These are phyloP conservation scores for Coprinopsis sp. DNA, from an alignment of 768 basidiomycete genomes.

Conservation along the genomic window DNA sequence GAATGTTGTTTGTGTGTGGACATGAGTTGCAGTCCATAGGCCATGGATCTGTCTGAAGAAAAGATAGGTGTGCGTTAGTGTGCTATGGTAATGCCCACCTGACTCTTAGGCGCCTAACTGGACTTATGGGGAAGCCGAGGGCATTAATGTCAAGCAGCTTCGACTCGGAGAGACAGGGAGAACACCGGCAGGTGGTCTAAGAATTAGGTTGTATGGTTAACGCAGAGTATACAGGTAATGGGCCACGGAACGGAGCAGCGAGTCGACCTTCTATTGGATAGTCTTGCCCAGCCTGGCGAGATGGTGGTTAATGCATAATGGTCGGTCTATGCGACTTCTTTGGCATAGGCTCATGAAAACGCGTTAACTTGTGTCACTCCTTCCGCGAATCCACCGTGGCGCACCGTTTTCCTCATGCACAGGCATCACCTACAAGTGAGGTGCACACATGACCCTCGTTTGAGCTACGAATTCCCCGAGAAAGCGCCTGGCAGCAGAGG, in stretches of 20 bases:
- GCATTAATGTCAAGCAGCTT: too few species aligned
- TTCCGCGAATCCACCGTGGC: constrained; percentile 23
- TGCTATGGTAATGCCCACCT: too few species aligned
- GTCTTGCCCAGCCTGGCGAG: constrained; percentile 74
- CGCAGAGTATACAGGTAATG: constrained; percentile 1
- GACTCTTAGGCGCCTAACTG: too few species aligned
- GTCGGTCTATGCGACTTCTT: constrained; percentile 67
- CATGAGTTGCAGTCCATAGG: too few species aligned
- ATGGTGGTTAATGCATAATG: constrained; percentile 91
- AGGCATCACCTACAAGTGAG: constrained; percentile 70
- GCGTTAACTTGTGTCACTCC: constrained; percentile 5
- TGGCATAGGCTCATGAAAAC: constrained; percentile 49
- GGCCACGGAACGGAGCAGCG: background rate
- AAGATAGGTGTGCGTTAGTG: too few species aligned
- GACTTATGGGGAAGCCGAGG: too few species aligned
- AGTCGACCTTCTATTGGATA: constrained; percentile 48
- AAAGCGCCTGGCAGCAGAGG: too few species aligned
- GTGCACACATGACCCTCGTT: constrained; percentile 53
- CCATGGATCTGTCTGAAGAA: too few species aligned
- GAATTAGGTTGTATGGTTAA: background rate
- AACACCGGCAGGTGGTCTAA: too few species aligned
- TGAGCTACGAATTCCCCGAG: constrained; percentile 29
- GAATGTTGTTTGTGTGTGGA: too few species aligned
- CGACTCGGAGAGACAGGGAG: too few species aligned
- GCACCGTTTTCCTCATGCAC: constrained; percentile 83